These are phyloP conservation scores for Coniferiporia sulphurascens DNA, from an alignment of 1,284 basidiomycete species.

Conservation along the genomic window DNA sequence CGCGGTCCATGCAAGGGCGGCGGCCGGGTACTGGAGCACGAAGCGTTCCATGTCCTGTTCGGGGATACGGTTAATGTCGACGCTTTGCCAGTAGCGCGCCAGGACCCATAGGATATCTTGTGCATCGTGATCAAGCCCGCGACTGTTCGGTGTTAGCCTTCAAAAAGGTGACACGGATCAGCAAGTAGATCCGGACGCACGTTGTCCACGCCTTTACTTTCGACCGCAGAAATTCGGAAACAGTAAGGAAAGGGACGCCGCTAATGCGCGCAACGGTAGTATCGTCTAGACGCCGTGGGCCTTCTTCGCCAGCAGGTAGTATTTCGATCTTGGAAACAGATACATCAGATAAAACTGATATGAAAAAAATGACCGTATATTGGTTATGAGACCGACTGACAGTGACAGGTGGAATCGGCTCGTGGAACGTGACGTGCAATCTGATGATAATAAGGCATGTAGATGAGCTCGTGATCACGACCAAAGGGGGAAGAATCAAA, in stretches of 20 bases:
- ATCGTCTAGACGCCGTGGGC: conserved; percentile 64
- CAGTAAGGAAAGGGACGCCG: conserved; percentile 66
- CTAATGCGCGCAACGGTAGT: conserved; percentile 61
- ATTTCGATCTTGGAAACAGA: conserved; percentile 61
- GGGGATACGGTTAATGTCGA: conserved; percentile 30
- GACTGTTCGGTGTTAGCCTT: conserved; percentile 15
- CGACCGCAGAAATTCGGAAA: conserved; percentile 75
- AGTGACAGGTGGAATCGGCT: conserved; percentile 34
- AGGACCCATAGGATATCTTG: conserved; percentile 28
- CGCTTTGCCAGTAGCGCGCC: conserved; percentile 25
- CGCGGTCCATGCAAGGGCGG: conserved; percentile 22
- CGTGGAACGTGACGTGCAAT: conserved; percentile 34
- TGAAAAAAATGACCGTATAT: neutral
- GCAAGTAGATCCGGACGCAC: conserved; percentile 19
- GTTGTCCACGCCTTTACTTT: conserved; percentile 32
- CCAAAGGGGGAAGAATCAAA: neutral
- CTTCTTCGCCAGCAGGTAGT: conserved; percentile 70
- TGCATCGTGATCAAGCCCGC: conserved; percentile 23
- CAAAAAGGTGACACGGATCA: neutral
- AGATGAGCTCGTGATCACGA: conserved; percentile 8
- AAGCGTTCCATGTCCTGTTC: conserved; percentile 30
- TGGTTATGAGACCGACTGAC: conserved; percentile 23
- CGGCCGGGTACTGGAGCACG: conserved; percentile 21
- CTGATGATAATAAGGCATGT: conserved; percentile 21
- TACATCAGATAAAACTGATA: neutral